Evolutionary conservation across 306 rosid genomes (phyloP), one percentile per base, ranked within the genome.

Genomic region (Gastrolobium bilobum): DNA sequence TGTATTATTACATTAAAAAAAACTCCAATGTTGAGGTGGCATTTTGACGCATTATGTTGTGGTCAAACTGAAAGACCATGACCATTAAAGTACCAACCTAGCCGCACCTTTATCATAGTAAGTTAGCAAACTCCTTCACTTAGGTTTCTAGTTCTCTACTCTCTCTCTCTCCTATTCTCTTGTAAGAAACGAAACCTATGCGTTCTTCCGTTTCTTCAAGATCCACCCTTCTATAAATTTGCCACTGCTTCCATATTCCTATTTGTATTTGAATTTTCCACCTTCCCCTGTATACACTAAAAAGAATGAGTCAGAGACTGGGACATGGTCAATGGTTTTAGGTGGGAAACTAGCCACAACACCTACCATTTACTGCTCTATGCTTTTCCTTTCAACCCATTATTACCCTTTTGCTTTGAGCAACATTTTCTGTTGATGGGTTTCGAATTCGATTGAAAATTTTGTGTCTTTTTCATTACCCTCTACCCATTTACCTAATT

Each of bases 311-410:
- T 76, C 78, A 84, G 54, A 84, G 81, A 71, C 10, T 35, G 52
- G 34, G 76, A 43, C 66, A 58, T 14, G 77, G 94, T 94, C 97
- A 90, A 90, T 83, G 88, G 87, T 77, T 92, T 90, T 92, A 88
- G 98, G 91, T 86, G 85, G 61, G 79, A 64, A 30, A 42, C 60
- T 64, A 33, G 63, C 53, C 53, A 56, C 88, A 79, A 76, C 84
- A 81, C 53, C 76, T 73, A 71, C 76, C 87, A 38, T 69, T 75
- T 76, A 64, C 72, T 7, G 3, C 31, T 43, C 77, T 10, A 20
- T 3, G 4, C 38, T 56, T 59, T 59, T 34, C 52, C 75, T 76
- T 56, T 68, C 72, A 47, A 38, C 69, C 63, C 79, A 77, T 79
- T 26, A 75, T 6, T 47, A 40, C 80, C 30, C 67, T 78, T 52